Base-by-base conservation (phyloP, 2,329 filamentous ascomycete species). In the Torrubiella hemipterigena region DNA sequence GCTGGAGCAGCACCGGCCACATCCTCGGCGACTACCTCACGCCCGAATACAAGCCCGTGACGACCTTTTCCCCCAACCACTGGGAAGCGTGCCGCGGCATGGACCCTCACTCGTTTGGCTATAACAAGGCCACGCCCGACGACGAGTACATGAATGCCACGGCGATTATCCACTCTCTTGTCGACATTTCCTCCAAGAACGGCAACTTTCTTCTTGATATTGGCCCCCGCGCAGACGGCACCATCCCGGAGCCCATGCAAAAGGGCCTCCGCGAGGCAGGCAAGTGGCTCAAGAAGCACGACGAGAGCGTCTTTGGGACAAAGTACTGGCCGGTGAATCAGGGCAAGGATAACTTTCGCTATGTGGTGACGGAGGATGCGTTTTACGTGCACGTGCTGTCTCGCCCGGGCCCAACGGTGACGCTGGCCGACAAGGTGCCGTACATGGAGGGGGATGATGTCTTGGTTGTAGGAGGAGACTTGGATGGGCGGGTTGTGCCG, bases 1-100 rank as follows among this genome's bases (percentile, higher is more conserved):
- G 71, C n/a, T 27, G 27, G 11, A 34, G 32, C 16, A 30, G 17
- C 21, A 24, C 20, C 6, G 28, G 27, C 11, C 28, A 15, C 37
- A 66, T 19, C 74, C 75, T 47, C 75, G 69, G 69, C 7, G 69
- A 74, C 49, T 74, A 73, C 40, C 68, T 73, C 44, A 74, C 69
- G 1, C 69, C 70, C 1, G 70, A 74, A 43, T 75, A 37, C 17
- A 17, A 29, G 12, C 27, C 27, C 6, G 21, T 20, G 12, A 16
- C 30, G 16, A 23, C 24, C 17, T 24, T 19, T 21, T 4, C 22
- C 13, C 27, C 28, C 6, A 39, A 66, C 18, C 74, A 75, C 47
- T 76, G 69, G 69, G 71, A 76, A 48, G 63, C 52, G 22, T 74
- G 63, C 46, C 56, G 59, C 27, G 71, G 71, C 19, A 67, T 75